Evolutionary conservation across 2,329 filamentous ascomycete species (phyloP).

Genomic region (Tolypocladium album): DNA sequence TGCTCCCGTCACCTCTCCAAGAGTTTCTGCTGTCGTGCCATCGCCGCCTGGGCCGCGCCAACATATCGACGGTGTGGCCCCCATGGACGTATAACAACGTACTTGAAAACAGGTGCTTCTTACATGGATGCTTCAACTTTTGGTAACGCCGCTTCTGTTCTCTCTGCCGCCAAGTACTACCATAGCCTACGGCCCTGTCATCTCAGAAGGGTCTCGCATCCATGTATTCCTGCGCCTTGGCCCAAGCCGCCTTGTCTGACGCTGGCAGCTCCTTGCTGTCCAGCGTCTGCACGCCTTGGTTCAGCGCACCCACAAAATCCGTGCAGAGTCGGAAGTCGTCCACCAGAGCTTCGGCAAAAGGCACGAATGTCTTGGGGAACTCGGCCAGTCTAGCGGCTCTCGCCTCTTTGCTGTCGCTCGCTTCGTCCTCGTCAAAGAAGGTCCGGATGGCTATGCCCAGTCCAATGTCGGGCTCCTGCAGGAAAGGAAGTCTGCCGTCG

Average conservation of each 20-base stretch:
- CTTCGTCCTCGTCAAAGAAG: constrained; percentile 62
- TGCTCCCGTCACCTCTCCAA: background rate
- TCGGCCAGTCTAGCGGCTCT: constrained; percentile 32
- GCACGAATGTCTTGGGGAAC: constrained; percentile 45
- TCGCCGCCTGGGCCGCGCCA: background rate
- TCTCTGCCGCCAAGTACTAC: background rate
- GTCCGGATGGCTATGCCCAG: constrained; percentile 73
- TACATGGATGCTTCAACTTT: background rate
- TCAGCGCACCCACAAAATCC: constrained; percentile 47
- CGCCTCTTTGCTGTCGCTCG: constrained; percentile 39
- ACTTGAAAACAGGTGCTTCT: background rate
- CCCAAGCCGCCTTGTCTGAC: constrained; percentile 40
- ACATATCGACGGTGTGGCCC: background rate
- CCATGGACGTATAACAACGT: background rate
- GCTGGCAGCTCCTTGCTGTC: constrained; percentile 34
- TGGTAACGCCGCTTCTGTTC: background rate
- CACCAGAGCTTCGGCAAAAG: constrained; percentile 44
- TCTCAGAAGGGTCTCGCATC: constrained; percentile 28
- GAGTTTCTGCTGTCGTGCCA: background rate
- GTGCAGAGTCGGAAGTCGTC: constrained; percentile 49
- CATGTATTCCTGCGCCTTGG: constrained; percentile 43
- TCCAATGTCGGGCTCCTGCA: constrained; percentile 60
- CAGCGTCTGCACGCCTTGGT: constrained; percentile 45
- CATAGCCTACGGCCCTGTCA: background rate
- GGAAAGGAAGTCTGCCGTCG: constrained; percentile 49